Conservation (phyloP, 768 basidiomycete species). For the Suillus discolor region DNA sequence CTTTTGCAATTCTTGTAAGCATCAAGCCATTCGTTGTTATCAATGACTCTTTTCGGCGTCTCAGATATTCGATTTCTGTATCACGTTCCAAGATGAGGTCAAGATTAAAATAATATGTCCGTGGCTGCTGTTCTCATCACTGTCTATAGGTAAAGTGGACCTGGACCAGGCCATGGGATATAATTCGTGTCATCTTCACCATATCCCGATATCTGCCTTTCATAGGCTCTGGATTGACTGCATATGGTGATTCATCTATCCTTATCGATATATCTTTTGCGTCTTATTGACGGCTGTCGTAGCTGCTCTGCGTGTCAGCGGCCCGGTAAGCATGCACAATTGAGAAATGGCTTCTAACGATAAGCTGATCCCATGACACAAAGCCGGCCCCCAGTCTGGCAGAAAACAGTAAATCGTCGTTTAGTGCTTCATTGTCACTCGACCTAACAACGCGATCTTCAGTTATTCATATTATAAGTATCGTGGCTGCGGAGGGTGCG, state of each 20-base stretch:
- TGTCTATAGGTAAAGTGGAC: conserved; percentile 19
- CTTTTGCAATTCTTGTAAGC: conserved; percentile 19
- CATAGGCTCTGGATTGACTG: conserved; percentile 13
- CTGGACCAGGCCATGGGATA: conserved; percentile 21
- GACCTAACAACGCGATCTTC: not conserved
- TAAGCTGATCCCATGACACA: conserved; percentile 5
- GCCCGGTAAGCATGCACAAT: not conserved
- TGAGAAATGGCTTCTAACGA: not conserved
- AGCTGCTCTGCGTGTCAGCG: conserved; percentile 8
- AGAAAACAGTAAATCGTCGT: conserved; percentile 15
- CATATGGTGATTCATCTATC: conserved; percentile 18
- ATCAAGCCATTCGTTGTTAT: not conserved
- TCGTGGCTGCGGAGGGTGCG: conserved; percentile 13
- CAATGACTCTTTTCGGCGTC: not conserved
- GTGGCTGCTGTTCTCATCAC: not conserved
- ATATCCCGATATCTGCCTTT: conserved; percentile 26
- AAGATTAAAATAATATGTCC: no score
- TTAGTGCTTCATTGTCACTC: not conserved
- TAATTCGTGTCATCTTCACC: conserved; percentile 17
- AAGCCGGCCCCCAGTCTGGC: not conserved
- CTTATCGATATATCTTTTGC: not conserved
- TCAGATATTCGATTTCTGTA: conserved; percentile 14
- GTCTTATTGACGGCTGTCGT: not conserved
- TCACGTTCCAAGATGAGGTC: conserved; percentile 15
- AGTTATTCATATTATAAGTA: conserved; percentile 13